A percentile compares a stretch with the other conserved stretches of the same genome.
Conservation (phyloP, 495 filamentous ascomycete species). For the Podospora bellae-mahoneyi region DNA sequence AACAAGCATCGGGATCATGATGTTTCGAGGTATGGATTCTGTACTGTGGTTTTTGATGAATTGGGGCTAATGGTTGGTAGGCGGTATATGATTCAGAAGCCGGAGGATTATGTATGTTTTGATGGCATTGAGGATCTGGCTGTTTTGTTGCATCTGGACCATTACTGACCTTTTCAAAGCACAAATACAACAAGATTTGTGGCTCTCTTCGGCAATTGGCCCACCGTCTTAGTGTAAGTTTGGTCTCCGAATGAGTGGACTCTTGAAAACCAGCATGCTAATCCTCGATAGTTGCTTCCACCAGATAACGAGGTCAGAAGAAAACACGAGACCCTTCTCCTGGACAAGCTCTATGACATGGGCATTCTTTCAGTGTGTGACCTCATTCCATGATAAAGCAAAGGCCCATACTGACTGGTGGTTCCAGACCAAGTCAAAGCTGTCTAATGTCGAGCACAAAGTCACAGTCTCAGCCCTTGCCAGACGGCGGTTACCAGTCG, state of each 20-base stretch:
- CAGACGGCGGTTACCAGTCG: slow-evolving; percentile 71
- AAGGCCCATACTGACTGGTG: neutral
- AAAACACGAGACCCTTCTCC: slow-evolving; percentile 75
- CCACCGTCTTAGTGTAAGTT: slow-evolving; percentile 55
- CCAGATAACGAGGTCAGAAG: slow-evolving; percentile 69
- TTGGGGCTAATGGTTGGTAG: slow-evolving; percentile 31
- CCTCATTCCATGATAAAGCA: too few species aligned
- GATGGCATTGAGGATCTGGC: slow-evolving; percentile 18
- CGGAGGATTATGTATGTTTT: slow-evolving; percentile 55
- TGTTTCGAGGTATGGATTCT: slow-evolving; percentile 49
- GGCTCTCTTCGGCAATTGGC: slow-evolving; percentile 84
- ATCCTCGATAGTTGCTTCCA: slow-evolving; percentile 60
- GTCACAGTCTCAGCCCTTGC: slow-evolving; percentile 84
- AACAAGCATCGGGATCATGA: slow-evolving; percentile 71
- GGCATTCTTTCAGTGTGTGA: slow-evolving; percentile 60
- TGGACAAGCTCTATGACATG: slow-evolving; percentile 89
- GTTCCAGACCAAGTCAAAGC: slow-evolving; percentile 58
- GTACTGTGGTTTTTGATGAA: neutral
- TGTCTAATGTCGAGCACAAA: slow-evolving; percentile 80
- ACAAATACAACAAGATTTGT: slow-evolving; percentile 82
- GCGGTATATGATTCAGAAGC: slow-evolving; percentile 84
- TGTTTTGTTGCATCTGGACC: neutral
- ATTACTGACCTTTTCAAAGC: slow-evolving; percentile 47
- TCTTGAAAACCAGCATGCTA: neutral
- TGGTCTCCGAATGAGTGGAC: neutral